Evolutionary conservation across 1,284 basidiomycete genomes (phyloP).

Genomic region (Marasmius fiardii): DNA sequence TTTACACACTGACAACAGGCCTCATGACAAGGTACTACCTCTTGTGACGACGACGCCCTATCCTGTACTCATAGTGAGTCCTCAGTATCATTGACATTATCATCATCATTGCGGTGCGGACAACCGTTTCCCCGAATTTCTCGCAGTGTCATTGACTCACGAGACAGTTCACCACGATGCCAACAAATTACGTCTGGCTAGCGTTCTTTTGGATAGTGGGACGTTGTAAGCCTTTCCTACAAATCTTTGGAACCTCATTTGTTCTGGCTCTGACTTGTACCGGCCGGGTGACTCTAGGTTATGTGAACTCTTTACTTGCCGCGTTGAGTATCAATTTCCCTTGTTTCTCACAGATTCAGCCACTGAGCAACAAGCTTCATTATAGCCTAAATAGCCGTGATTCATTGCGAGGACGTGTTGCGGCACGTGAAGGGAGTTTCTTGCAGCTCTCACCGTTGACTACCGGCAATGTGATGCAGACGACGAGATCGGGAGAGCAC

Average conservation of each 20-base stretch:
- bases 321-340: conserved; percentile 24
- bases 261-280: background rate
- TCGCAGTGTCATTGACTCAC: background rate
- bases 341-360: conserved; percentile 2
- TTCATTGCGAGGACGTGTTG: conserved; percentile 32
- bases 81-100: background rate
- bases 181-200: conserved; percentile 36
- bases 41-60: background rate
- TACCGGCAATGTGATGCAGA: conserved; percentile 10
- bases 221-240: conserved; percentile 29
- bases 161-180: conserved; percentile 36
- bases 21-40: conserved; percentile 32
- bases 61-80: background rate
- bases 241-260: background rate
- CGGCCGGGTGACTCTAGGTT: conserved; percentile 23
- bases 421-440: conserved; percentile 28
- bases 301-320: conserved; percentile 40
- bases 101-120: conserved; percentile 22
- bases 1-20: conserved; percentile 39
- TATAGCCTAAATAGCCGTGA: conserved; percentile 38
- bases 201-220: conserved; percentile 41
- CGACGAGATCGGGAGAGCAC: background rate
- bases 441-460: conserved; percentile 30
- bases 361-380: conserved; percentile 5
- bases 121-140: background rate